Base-by-base conservation (phyloP, 108 stramenopile species). In the Skeletonema tropicum region DNA sequence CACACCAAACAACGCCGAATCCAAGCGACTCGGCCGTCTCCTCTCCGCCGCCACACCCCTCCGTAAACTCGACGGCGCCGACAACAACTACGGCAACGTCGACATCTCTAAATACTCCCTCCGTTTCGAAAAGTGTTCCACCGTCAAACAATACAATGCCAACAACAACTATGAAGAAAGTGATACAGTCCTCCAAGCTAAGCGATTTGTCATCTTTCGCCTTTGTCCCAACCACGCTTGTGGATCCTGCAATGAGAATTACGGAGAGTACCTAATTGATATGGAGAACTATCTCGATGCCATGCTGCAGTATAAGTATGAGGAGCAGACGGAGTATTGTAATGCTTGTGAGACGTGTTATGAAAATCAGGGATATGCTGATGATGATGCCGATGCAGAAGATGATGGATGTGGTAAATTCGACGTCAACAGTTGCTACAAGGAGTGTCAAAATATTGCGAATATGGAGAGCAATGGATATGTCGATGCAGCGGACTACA, bases 251-350 rank as follows among this genome's bases (percentile, higher is more conserved):
- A 83, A 75, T 67, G 83, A 79, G 74, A 83, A 86, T 64, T 96
- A 89, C 70, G 94, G 94, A 35, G 94, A 96, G 68, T 96, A 96
- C 75, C 35, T 92, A 23, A 46, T 95, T 38, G 90, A 91, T 46
- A 77, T 95, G 67, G 90, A 92, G 32, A 77, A 79, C 13, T 95
- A 93, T 68, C 82, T 95, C 3, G 68, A 90, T 31, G 63, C 83
- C 29, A 90, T 90, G 36, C 77, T 93, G 6, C 72, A 85, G 17
- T 88, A 89, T 78, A 86, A 87, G 70, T 68, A 87, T 70, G 72
- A 88, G 19, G 48, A 77, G 39, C 90, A 95, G 66, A 84, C 91
- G 59, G 76, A 85, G 17, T 89, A 89, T 76, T 95, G 94, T 75
- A 42, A 89, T 9, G 75, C 87, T 5, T 95, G 94, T 66, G 46